Evolutionary conservation across 83 land plant genomes (phyloP).

Genomic region (Picea abies): DNA sequence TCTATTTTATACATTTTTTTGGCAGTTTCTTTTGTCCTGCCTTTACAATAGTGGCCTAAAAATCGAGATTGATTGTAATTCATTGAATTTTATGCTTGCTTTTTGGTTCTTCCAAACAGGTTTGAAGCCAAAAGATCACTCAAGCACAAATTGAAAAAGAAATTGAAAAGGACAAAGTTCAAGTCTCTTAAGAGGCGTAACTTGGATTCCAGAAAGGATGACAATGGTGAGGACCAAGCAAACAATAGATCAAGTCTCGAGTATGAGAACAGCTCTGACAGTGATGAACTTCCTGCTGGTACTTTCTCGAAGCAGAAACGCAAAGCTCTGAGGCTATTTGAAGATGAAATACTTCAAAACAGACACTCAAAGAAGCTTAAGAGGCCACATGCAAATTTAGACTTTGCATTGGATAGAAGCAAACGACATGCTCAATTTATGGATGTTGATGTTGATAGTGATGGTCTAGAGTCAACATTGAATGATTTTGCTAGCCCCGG

Average conservation of each 20-base stretch:
- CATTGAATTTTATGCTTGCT: neutral
- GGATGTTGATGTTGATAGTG: slow-evolving; percentile 10
- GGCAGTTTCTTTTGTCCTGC: neutral
- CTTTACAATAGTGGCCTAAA: no score
- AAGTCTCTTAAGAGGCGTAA: slow-evolving; percentile 77
- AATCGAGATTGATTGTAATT: neutral
- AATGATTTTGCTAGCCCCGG: slow-evolving; percentile 21
- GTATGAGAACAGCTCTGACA: slow-evolving; percentile 22
- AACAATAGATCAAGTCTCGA: slow-evolving; percentile 37
- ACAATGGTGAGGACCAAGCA: slow-evolving; percentile 32
- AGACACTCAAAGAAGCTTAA: slow-evolving; percentile 61
- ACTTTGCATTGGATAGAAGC: neutral
- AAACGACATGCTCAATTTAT: neutral
- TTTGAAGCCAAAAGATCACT: slow-evolving; percentile 23
- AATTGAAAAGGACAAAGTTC: slow-evolving; percentile 81
- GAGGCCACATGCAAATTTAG: slow-evolving; percentile 31
- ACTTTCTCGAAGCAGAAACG: slow-evolving; percentile 31
- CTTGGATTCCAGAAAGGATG: slow-evolving; percentile 46
- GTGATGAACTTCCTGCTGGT: slow-evolving; percentile 18
- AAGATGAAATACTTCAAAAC: slow-evolving; percentile 50
- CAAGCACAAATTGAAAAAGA: slow-evolving; percentile 76
- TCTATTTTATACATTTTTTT: no score
- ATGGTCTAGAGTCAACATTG: neutral
- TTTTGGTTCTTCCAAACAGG: slow-evolving; percentile 24
- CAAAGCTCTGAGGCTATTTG: slow-evolving; percentile 39